Evolutionary conservation across 768 basidiomycete genomes (phyloP).

Genomic region (Hemileccinum impolitum): DNA sequence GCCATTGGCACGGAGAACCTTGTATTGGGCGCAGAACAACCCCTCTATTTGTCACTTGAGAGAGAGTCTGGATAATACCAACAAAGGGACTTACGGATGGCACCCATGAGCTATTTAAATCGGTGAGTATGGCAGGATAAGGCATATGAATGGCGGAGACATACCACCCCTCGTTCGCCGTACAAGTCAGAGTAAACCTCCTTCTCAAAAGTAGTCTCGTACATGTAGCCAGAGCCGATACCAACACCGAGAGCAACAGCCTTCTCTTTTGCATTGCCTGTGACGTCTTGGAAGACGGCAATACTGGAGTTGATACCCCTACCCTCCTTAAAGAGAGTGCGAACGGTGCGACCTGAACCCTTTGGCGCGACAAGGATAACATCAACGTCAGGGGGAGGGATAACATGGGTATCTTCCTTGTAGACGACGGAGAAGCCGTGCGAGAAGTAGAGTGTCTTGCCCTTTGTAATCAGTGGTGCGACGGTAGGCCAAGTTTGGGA

Average conservation of each 20-base stretch:
- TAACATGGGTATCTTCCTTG: constrained; percentile 94
- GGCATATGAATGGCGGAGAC: constrained; percentile 32
- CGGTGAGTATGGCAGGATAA: constrained; percentile 4
- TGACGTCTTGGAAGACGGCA: constrained; percentile 96
- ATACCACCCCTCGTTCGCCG: constrained; percentile 98
- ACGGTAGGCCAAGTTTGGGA: constrained; percentile 89
- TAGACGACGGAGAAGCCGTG: constrained; percentile 99
- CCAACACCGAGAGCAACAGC: constrained; percentile 92
- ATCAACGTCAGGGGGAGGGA: constrained; percentile 91
- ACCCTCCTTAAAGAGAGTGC: constrained; percentile 99
- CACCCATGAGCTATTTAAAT: constrained; percentile 81
- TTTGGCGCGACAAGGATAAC: constrained; percentile 99
- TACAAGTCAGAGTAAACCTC: constrained; percentile 99
- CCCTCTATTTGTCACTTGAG: constrained; percentile 59
- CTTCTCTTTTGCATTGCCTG: constrained; percentile 97
- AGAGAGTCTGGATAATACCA: background rate
- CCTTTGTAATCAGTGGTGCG: constrained; percentile 95
- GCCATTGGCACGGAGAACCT: constrained; percentile 93
- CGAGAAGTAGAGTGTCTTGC: constrained; percentile 99
- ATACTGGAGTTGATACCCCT: constrained; percentile 96
- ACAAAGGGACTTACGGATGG: constrained; percentile 64
- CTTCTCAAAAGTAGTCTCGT: constrained; percentile 99
- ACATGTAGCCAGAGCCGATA: constrained; percentile 95
- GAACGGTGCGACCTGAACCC: constrained; percentile 97
- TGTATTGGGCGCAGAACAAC: constrained; percentile 98